These are phyloP conservation scores for Pseudomonodictys pantanalensis DNA, from an alignment of 495 filamentous ascomycete species.

Conservation along the genomic window DNA sequence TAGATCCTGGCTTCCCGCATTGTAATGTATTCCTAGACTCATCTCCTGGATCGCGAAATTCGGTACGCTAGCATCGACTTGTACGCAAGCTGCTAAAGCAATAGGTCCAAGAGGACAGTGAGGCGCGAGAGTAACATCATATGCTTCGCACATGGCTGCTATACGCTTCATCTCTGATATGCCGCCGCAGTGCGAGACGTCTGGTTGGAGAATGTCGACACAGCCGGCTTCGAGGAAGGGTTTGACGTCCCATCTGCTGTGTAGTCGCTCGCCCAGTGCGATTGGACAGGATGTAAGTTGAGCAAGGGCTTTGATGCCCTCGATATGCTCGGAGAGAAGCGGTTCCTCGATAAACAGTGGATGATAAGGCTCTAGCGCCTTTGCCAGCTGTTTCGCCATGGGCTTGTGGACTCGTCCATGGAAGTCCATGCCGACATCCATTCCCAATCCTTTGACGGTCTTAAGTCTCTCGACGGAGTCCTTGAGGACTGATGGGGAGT, in stretches of 20 bases:
- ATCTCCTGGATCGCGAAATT: constrained; percentile 84
- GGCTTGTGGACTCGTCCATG: constrained; percentile 76
- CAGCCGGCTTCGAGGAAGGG: constrained; percentile 66
- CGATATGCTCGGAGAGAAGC: constrained; percentile 67
- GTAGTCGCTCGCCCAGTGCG: constrained; percentile 72
- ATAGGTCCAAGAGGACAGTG: constrained; percentile 78
- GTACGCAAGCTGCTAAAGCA: constrained; percentile 69
- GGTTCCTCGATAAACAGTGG: constrained; percentile 84
- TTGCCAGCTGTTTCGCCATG: constrained; percentile 74
- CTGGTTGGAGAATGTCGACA: constrained; percentile 74
- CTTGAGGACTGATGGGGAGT: constrained; percentile 64
- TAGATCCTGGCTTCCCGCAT: constrained; percentile 64
- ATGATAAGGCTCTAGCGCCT: constrained; percentile 63
- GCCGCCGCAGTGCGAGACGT: constrained; percentile 73
- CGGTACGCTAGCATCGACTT: constrained; percentile 60
- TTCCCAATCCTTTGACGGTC: constrained; percentile 64
- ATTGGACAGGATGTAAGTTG: constrained; percentile 63
- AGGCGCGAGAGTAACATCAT: constrained; percentile 73
- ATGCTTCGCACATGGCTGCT: constrained; percentile 70
- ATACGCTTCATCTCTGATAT: constrained; percentile 72
- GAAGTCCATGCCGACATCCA: constrained; percentile 74
- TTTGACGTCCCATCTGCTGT: constrained; percentile 73
- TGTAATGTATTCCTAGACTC: constrained; percentile 78
- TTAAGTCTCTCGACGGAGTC: constrained; percentile 66
- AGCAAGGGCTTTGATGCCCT: constrained; percentile 64